Conservation (phyloP, 306 rosid species). For the Rosa lucieae region DNA sequence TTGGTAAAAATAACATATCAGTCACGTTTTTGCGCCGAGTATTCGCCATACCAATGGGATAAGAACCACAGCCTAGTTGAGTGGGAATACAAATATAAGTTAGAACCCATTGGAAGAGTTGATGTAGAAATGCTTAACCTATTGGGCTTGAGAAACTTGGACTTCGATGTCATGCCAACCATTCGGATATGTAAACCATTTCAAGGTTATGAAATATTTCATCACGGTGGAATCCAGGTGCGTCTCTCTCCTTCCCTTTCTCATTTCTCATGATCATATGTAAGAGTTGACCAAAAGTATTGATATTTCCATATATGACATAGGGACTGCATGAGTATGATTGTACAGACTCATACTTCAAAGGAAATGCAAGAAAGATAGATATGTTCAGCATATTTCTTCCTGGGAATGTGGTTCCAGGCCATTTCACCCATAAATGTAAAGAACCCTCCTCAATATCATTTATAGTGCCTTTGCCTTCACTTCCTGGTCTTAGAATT, state of each 20-base stretch:
- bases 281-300: neutral
- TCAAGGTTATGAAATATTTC: neutral
- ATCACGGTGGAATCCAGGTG: constrained; percentile 6
- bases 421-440: neutral
- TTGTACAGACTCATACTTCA: neutral
- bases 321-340: neutral
- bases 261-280: neutral
- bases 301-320: neutral
- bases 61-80: neutral
- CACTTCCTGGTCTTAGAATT: neutral
- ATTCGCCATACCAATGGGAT: neutral
- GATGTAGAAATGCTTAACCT: neutral
- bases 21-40: neutral
- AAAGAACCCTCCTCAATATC: neutral
- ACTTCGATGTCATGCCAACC: neutral
- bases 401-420: neutral
- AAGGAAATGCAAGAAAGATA: neutral
- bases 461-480: neutral
- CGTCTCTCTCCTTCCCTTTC: too few species aligned
- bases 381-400: neutral
- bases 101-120: neutral
- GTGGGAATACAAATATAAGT: accelerated
- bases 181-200: neutral
- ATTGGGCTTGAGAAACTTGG: neutral
- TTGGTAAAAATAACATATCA: neutral